Evolutionary conservation across 179 eudicot genomes (phyloP), one percentile per base, ranked within the genome.

Genomic region (Vitellaria paradoxa): DNA sequence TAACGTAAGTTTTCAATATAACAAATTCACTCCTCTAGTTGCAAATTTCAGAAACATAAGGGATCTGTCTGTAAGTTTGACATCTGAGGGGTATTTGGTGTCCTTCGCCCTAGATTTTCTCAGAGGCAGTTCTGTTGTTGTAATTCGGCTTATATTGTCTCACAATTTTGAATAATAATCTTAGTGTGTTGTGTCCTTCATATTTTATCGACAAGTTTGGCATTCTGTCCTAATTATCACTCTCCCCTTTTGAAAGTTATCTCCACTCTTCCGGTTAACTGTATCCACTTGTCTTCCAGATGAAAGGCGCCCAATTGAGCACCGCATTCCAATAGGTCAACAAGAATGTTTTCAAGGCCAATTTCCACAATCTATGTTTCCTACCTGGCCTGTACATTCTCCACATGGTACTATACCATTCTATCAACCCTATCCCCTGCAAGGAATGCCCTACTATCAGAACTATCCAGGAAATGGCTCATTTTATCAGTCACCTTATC

Each of bases 371-470:
- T 88, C 97, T 26, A 80, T 91, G 85, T 92, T 74, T 79, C 85
- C 99, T 55, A 84, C 92, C 45, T 94, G 99, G 98, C 89, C 94
- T 72, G 81, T 85, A 83, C 91, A 90, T 83, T 82, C 88, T 42
- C 4, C 45, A 42, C 45, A 42, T 73, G 91, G 86, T 78, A 78
- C 87, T 24, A 46, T 86, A 61, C 99, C 98, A 24, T 79, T 85
- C 23, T 89, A 82, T 85, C 99, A 78, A 81, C 84, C 93, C 68
- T 93, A 93, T 82, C 93, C 98, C 75, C 82, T 89, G 83, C 97
- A 87, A 78, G 45, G 45, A 42, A 78, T 93, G 89, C 99, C 99
- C 60, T 96, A 89, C 82, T 93, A 90, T 87, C 97, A 76, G 75
- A 78, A 83, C 66, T 87, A 84, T 81, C 86, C 89, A 10, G 96